These are phyloP conservation scores for Ustilago nuda DNA, from an alignment of 1,284 basidiomycete species.

Conservation along the genomic window DNA sequence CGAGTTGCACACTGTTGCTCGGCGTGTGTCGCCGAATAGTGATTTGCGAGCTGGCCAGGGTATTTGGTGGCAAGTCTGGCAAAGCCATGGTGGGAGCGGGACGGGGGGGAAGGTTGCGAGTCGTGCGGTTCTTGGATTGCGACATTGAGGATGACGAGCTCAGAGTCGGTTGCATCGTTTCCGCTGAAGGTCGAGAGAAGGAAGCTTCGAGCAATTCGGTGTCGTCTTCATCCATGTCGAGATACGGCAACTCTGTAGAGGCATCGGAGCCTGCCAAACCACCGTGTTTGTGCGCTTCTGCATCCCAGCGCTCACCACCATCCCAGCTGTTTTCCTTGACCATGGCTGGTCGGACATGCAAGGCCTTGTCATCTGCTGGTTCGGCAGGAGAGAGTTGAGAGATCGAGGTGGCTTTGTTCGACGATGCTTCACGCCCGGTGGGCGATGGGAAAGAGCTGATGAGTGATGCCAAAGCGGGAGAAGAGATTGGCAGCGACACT, in stretches of 20 bases:
- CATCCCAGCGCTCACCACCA: slow-evolving; percentile 31
- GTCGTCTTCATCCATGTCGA: slow-evolving; percentile 31
- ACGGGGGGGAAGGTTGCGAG: slow-evolving; percentile 35
- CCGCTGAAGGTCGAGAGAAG: background rate
- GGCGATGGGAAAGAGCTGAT: slow-evolving; percentile 48
- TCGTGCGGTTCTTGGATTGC: slow-evolving; percentile 3
- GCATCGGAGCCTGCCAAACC: background rate
- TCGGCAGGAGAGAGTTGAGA: background rate
- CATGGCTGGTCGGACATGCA: slow-evolving; percentile 2
- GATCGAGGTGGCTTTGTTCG: background rate
- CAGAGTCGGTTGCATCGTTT: background rate
- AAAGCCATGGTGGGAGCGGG: slow-evolving; percentile 34
- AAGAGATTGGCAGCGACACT: slow-evolving; percentile 15
- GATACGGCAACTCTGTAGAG: slow-evolving; percentile 24
- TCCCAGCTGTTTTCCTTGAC: slow-evolving; percentile 39
- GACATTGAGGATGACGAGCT: slow-evolving; percentile 4
- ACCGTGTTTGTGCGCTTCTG: slow-evolving; percentile 8
- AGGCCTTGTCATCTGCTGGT: background rate
- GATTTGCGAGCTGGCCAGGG: background rate
- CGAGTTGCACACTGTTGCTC: slow-evolving; percentile 2
- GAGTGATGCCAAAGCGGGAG: slow-evolving; percentile 40
- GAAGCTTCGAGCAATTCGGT: slow-evolving; percentile 2
- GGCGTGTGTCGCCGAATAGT: slow-evolving; percentile 9
- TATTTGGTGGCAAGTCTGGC: slow-evolving; percentile 18
- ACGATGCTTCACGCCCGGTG: slow-evolving; percentile 4